Base-by-base conservation (phyloP, 1,284 basidiomycete species). In the Microbotryomycetes sp. region DNA sequence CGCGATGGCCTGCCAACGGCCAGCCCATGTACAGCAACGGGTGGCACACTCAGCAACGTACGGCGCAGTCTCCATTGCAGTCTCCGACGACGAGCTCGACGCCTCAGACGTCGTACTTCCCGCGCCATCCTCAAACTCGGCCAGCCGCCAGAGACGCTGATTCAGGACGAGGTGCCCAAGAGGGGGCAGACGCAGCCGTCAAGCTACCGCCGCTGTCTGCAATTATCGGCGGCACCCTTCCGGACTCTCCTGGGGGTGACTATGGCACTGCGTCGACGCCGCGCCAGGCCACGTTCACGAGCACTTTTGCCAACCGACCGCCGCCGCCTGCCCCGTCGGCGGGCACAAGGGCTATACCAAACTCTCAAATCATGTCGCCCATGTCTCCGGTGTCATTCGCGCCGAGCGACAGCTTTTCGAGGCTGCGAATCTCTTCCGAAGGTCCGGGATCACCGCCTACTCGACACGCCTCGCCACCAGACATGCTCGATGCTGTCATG, bases 401-500 rank as follows among this genome's bases (percentile, higher is more conserved):
- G 26, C 52, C 41, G 13, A 35, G 30, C 53, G 21, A 52, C 48
- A 55, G 46, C 29, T 31, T 56, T 26, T 52, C 49, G 21, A 31
- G 54, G 45, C 24, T 56, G 45, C 45, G 45, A 16, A 53, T 57
- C 54, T 59, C 27, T 23, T 55, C 45, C 30, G 35, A 28, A 27
- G 28, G 31, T 28, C 31, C 54, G 9, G 35, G 35, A 41, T 41
- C 35, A 41, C 23, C 26, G 5, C 27, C 45, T 23, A 51, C 31
- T 11, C 21, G 24, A 29, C 5, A 52, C 23, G 26, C 26, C 13
- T 21, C 2, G 16, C 27, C 21, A 13, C 55, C n/a, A 15, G 66
- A 68, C 53, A 21, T 66, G 4, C 64, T 68, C 59, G 66, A 68
- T 53, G 60, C 46, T 15, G 66, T 64, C 9, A 59, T 68, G 57